Evolutionary conservation across 2,329 filamentous ascomycete genomes (phyloP).

Genomic region (Arthrocladium fulminans): DNA sequence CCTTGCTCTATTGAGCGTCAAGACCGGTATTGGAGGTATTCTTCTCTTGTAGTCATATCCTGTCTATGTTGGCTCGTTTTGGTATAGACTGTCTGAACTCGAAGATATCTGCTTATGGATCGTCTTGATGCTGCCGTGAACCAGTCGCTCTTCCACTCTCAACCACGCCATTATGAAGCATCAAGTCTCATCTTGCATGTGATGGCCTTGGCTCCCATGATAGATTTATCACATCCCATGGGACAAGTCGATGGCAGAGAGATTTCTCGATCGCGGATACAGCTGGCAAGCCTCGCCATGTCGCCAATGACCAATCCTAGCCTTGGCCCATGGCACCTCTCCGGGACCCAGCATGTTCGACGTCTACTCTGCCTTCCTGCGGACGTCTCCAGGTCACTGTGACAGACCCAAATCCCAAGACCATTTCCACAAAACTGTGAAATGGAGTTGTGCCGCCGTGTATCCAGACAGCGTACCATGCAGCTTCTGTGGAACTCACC

Average conservation of each 20-base stretch:
- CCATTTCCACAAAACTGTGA: neutral
- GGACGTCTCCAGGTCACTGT: neutral
- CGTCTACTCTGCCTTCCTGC: neutral
- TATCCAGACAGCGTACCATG: neutral
- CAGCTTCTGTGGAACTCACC: neutral
- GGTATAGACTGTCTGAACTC: conserved; percentile 9
- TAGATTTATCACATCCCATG: neutral
- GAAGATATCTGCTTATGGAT: conserved; percentile 8
- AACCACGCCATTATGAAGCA: neutral
- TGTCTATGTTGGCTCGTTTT: conserved; percentile 6
- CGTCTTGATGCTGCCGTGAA: conserved; percentile 2
- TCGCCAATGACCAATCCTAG: no score
- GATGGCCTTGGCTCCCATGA: neutral
- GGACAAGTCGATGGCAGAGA: no score
- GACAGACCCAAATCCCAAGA: neutral
- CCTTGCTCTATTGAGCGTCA: neutral
- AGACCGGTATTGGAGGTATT: neutral
- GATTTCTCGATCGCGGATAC: no score
- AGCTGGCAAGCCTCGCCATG: no score
- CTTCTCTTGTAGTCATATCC: conserved; percentile 1
- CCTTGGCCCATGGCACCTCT: no score
- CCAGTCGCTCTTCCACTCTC: neutral
- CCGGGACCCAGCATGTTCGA: no score
- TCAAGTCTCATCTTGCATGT: neutral
- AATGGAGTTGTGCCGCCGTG: no score